Conservation (phyloP, 2,329 filamentous ascomycete species). For the Diaporthe capsici region DNA sequence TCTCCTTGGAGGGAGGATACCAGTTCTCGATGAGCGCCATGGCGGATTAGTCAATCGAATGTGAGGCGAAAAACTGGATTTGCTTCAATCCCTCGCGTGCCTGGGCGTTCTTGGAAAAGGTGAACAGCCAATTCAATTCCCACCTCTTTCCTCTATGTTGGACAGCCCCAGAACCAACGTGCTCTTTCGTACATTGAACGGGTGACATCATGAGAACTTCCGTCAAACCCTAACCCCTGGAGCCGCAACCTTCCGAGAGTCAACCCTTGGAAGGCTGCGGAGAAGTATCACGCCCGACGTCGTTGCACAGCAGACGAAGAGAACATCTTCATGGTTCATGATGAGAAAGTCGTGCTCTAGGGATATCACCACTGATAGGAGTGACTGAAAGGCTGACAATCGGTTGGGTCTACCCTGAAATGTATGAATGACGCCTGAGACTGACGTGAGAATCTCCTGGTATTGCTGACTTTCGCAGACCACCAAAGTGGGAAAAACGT, state of each 20-base stretch:
- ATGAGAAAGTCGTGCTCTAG: neutral
- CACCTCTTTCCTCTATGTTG: neutral
- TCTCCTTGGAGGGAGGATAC: conserved; percentile 70
- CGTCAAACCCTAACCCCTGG: neutral
- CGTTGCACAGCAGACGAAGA: neutral
- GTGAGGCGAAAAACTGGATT: neutral
- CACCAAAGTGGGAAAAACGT: neutral
- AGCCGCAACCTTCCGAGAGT: no score
- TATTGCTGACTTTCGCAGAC: neutral
- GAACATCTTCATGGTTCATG: neutral
- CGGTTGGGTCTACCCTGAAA: neutral
- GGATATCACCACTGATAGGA: neutral
- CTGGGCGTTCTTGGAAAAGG: neutral
- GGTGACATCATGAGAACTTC: conserved; percentile 32
- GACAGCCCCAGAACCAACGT: neutral
- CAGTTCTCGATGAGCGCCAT: conserved; percentile 67
- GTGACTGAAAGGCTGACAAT: neutral
- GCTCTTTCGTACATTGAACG: neutral
- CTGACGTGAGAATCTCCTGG: neutral
- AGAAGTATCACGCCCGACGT: neutral
- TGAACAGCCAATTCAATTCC: neutral
- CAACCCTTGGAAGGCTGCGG: neutral
- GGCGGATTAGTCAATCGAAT: neutral
- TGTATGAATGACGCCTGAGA: neutral
- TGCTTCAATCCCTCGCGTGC: neutral